A percentile compares a stretch with the other conserved stretches of the same genome.
phyloP scores from a whole-genome alignment of 305 asterid genomes.

The Plantago coronopus region DNA sequence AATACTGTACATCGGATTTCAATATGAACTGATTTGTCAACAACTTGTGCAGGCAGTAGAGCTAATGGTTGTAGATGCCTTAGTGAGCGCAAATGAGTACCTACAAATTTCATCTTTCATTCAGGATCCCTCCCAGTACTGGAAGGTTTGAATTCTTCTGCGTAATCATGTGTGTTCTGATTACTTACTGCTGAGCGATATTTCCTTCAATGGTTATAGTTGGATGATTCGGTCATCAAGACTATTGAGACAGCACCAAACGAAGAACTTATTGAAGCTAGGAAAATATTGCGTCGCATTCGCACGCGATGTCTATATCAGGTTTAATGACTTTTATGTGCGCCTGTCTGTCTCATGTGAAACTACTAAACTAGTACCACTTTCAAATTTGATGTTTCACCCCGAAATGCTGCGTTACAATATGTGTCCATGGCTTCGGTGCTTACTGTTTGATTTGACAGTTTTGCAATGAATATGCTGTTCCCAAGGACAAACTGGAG shows the following conservation, averaged over 20 bases:
- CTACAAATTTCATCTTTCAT: constrained; percentile 68
- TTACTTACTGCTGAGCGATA: constrained; percentile 14
- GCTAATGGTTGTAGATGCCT: constrained; percentile 84
- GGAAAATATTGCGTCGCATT: constrained; percentile 79
- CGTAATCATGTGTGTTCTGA: constrained; percentile 12
- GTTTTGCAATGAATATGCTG: constrained; percentile 91
- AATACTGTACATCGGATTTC: neutral
- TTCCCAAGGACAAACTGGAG: constrained; percentile 74
- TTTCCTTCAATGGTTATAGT: constrained; percentile 38
- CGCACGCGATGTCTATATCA: constrained; percentile 80
- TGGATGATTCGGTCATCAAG: constrained; percentile 82
- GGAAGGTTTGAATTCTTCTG: constrained; percentile 65
- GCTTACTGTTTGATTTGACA: constrained; percentile 25
- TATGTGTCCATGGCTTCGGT: constrained; percentile 5
- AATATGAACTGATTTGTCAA: constrained; percentile 17
- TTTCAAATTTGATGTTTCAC: neutral
- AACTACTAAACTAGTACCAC: neutral
- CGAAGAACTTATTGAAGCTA: constrained; percentile 64
- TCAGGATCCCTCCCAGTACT: constrained; percentile 75
- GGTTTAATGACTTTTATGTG: constrained; percentile 34
- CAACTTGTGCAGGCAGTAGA: constrained; percentile 63
- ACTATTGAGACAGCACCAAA: constrained; percentile 82
- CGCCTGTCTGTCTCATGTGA: constrained; percentile 9
- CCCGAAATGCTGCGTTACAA: constrained; percentile 3
- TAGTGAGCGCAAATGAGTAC: constrained; percentile 70